These are phyloP conservation scores for Ulmus americana DNA, from an alignment of 331 rosid genomes.

Conservation along the genomic window DNA sequence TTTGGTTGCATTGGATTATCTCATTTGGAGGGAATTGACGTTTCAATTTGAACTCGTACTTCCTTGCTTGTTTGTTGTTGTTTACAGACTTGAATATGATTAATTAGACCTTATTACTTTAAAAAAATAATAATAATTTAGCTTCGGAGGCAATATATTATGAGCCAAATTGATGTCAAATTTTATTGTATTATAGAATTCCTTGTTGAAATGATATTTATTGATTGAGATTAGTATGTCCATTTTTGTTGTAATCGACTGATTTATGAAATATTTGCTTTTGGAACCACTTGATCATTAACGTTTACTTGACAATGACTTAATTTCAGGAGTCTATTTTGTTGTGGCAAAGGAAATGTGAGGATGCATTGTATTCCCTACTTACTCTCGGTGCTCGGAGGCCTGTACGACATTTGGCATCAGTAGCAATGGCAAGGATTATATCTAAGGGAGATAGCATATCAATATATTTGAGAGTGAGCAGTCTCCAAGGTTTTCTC, in stretches of 20 bases:
- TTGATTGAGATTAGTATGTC: background rate
- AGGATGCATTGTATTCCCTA: constrained; percentile 76
- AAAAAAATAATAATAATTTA: too few species aligned
- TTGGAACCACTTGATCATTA: background rate
- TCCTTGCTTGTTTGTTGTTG: background rate
- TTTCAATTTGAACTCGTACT: background rate
- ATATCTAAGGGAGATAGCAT: constrained; percentile 83
- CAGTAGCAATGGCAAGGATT: constrained; percentile 78
- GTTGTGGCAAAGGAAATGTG: constrained; percentile 94
- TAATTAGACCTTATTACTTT: background rate
- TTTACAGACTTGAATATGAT: background rate
- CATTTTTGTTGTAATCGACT: background rate
- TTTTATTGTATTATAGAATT: background rate
- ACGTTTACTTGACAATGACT: constrained; percentile 17
- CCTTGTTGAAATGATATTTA: background rate
- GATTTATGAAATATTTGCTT: background rate
- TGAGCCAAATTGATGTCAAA: background rate
- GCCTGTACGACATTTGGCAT: constrained; percentile 93
- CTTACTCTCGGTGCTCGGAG: constrained; percentile 89
- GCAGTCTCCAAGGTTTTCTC: constrained; percentile 93
- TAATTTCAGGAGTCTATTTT: constrained; percentile 68
- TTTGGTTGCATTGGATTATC: background rate
- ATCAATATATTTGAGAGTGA: constrained; percentile 84
- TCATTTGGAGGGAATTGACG: background rate
- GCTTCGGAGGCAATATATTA: too few species aligned